Base-by-base conservation (phyloP, 2,329 filamentous ascomycete genomes). In the Aspergillus ustus region DNA sequence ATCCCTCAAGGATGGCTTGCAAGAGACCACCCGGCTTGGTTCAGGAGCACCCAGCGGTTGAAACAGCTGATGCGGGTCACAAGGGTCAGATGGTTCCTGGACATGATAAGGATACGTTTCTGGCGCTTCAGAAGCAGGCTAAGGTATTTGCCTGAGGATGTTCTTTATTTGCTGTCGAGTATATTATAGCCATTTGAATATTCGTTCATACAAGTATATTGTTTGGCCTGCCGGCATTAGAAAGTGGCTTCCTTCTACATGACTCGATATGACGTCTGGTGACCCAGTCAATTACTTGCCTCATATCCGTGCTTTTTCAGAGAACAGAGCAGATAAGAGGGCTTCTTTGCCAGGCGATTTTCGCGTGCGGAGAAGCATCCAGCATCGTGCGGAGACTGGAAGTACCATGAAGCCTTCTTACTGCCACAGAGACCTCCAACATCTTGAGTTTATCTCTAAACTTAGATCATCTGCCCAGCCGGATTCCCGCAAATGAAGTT, bases 1-100 rank as follows among this genome's bases (percentile, higher is more conserved):
- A 58, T 63, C 17, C 62, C 62, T 0, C 62, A 63, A n/a, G 62
- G 62, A 8, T 63, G 62, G 62, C 31, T 63, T 43, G 62, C 62
- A 19, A 54, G 62, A 9, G 59, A 63, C 8, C 62, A 63, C 15
- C 59, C 62, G 8, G 55, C 62, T 13, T 63, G 62, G 62, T 63
- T 63, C n/a, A 53, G 59, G 20, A 63, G 62, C n/a, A 63, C 59
- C 2, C 62, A 63, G 29, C 62, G 62, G 4, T 37, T 63, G 4
- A 63, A 63, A 40, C 59, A 56, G 2, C 58, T 63, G 19, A 28
- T 61, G 40, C 34, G 59, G 11, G 61, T 61, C 7, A 61, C 62
- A 61, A 43, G 54, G 62, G 59, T 2, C 62, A 56, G 34, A 46
- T 63, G 15, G 61, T 63, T 17, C 62, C 62, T 3, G 62, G 62